These are phyloP conservation scores for Amoebophrya sp. DNA, from an alignment of 169 alveolate genomes.

Conservation along the genomic window DNA sequence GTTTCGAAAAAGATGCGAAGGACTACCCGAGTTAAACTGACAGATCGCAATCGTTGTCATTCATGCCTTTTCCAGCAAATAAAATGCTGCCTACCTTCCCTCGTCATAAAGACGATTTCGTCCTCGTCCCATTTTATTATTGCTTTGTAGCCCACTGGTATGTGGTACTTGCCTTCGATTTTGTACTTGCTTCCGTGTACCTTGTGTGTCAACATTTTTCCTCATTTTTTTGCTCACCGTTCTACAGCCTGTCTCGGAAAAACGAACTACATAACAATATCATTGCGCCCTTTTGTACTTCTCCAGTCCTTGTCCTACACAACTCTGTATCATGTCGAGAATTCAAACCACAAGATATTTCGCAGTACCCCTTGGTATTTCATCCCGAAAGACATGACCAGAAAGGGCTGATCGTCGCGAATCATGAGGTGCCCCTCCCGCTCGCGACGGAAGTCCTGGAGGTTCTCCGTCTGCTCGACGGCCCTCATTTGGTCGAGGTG, in stretches of 20 bases:
- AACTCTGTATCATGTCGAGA: too few relatives aligned
- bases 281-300: too few relatives aligned
- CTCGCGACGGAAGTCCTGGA: constrained; percentile 41
- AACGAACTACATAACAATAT: too few relatives aligned
- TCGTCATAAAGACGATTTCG: constrained; percentile 48
- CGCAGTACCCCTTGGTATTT: constrained; percentile 36
- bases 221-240: too few relatives aligned
- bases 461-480: constrained; percentile 41
- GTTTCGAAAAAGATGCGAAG: neutral
- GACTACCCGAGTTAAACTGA: neutral
- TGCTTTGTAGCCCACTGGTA: constrained; percentile 50
- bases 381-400: constrained; percentile 43
- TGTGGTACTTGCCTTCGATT: constrained; percentile 49
- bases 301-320: too few relatives aligned
- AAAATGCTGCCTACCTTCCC: constrained; percentile 22
- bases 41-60: neutral
- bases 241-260: neutral
- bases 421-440: constrained; percentile 42
- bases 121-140: constrained; percentile 50
- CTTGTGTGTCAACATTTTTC: neutral
- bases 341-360: too few relatives aligned
- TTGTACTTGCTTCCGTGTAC: constrained; percentile 32
- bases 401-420: constrained; percentile 43
- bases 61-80: too few relatives aligned
- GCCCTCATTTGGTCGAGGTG: neutral